Conservation (phyloP, 352 stramenopile genomes). For the Phytophthora litchii region DNA sequence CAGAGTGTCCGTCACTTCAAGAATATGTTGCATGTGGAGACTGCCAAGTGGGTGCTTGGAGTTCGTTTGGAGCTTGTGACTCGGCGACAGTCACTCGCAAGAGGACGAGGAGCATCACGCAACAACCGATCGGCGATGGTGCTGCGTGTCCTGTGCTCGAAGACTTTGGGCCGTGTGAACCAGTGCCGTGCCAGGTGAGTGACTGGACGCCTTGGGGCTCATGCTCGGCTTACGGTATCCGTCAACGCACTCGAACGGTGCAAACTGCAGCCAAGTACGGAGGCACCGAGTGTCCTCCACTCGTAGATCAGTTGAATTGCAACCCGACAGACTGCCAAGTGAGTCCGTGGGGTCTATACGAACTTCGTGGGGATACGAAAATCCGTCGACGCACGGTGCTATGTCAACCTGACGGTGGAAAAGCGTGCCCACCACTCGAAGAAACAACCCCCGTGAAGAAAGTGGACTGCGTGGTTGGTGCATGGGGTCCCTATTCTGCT, state of each 20-base stretch:
- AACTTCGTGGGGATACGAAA: conserved; percentile 49
- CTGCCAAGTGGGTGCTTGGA: conserved; percentile 64
- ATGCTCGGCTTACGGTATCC: conserved; percentile 42
- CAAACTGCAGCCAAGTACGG: conserved; percentile 47
- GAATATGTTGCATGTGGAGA: conserved; percentile 51
- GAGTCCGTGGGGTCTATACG: conserved; percentile 50
- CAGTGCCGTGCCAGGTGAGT: conserved; percentile 52
- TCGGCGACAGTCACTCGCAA: conserved; percentile 40
- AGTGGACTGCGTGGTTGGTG: conserved; percentile 49
- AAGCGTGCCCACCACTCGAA: conserved; percentile 43
- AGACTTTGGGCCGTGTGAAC: conserved; percentile 50
- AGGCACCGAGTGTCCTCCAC: conserved; percentile 44
- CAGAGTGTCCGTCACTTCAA: conserved; percentile 28
- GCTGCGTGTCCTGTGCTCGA: conserved; percentile 48
- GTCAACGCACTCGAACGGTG: conserved; percentile 54
- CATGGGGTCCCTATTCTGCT: conserved; percentile 49
- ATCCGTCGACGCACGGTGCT: conserved; percentile 46
- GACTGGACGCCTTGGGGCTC: conserved; percentile 54
- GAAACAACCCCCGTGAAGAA: conserved; percentile 46
- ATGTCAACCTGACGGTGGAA: conserved; percentile 46
- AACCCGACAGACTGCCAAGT: conserved; percentile 70
- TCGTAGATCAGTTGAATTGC: conserved; percentile 63
- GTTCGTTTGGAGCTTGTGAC: conserved; percentile 43
- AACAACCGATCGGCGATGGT: conserved; percentile 53
- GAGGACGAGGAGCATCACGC: conserved; percentile 49